These are phyloP conservation scores for Eimeria necatrix DNA, from an alignment of 169 alveolate genomes.

Conservation along the genomic window DNA sequence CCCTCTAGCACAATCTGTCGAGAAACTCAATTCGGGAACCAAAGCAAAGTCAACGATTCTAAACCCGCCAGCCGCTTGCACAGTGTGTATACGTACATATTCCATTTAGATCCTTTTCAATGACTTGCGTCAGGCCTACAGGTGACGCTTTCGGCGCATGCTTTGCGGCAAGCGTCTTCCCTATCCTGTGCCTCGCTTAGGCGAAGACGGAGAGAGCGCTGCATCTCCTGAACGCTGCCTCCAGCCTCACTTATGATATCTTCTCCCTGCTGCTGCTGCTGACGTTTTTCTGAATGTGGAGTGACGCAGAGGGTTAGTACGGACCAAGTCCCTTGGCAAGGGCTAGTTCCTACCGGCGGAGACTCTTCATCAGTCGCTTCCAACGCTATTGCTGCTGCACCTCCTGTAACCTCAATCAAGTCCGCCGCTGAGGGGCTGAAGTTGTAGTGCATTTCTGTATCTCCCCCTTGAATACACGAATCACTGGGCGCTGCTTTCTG, in stretches of 20 bases:
- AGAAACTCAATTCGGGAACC: too few relatives aligned
- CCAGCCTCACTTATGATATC: slow-evolving; percentile 49
- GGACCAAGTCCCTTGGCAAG: slow-evolving; percentile 57
- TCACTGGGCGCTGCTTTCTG: background rate
- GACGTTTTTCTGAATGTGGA: background rate
- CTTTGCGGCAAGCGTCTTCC: slow-evolving; percentile 43
- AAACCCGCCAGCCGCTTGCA: too few relatives aligned
- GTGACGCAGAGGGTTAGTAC: slow-evolving; percentile 38
- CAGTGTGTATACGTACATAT: too few relatives aligned
- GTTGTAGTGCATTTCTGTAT: slow-evolving; percentile 45
- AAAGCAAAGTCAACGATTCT: too few relatives aligned
- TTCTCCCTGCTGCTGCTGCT: slow-evolving; percentile 11
- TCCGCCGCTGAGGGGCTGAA: slow-evolving; percentile 21
- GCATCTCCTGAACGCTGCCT: slow-evolving; percentile 66
- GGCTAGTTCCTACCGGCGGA: background rate
- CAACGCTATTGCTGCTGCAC: background rate
- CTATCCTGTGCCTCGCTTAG: slow-evolving; percentile 74
- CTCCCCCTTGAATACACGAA: slow-evolving; percentile 34
- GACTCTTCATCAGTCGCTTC: background rate
- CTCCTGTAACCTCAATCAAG: background rate
- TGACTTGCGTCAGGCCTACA: background rate
- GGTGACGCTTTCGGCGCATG: background rate
- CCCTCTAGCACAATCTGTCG: too few relatives aligned
- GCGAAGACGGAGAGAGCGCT: slow-evolving; percentile 60
- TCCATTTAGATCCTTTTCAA: background rate